These are phyloP conservation scores for Fusarium zealandicum DNA, from an alignment of 2,329 filamentous ascomycete species.

Conservation along the genomic window DNA sequence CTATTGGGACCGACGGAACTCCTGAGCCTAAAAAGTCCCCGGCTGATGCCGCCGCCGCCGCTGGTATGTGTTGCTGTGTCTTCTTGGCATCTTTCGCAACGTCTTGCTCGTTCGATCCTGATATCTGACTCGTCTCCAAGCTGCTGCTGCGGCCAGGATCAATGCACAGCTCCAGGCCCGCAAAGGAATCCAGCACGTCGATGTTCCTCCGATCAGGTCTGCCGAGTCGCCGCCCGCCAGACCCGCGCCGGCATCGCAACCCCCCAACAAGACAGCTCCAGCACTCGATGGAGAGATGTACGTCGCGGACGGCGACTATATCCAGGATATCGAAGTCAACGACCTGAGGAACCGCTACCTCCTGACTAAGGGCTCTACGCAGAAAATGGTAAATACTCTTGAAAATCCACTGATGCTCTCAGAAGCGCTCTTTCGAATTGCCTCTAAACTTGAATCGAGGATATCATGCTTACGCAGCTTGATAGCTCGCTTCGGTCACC, in stretches of 20 bases:
- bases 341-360: conserved; percentile 96
- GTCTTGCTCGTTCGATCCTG: not conserved
- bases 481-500: conserved; percentile 67
- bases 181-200: conserved; percentile 88
- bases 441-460: conserved; percentile 59
- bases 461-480: conserved; percentile 74
- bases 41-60: conserved; percentile 76
- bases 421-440: conserved; percentile 46
- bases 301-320: conserved; percentile 94
- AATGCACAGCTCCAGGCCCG: conserved; percentile 84
- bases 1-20: conserved; percentile 60
- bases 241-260: conserved; percentile 42
- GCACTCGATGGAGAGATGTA: conserved; percentile 88
- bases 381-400: conserved; percentile 98
- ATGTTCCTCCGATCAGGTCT: conserved; percentile 80
- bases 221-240: conserved; percentile 56
- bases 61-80: conserved; percentile 62
- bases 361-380: conserved; percentile 94
- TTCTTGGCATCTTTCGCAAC: conserved; percentile 16
- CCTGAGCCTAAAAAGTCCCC: conserved; percentile 58
- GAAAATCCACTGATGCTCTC: conserved; percentile 48
- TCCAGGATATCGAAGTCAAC: conserved; percentile 99
- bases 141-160: conserved; percentile 88
- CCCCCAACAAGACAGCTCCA: conserved; percentile 49
- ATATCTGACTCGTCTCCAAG: conserved; percentile 51